Base-by-base conservation (phyloP, 441 rosid species). In the Populus hybrid region DNA sequence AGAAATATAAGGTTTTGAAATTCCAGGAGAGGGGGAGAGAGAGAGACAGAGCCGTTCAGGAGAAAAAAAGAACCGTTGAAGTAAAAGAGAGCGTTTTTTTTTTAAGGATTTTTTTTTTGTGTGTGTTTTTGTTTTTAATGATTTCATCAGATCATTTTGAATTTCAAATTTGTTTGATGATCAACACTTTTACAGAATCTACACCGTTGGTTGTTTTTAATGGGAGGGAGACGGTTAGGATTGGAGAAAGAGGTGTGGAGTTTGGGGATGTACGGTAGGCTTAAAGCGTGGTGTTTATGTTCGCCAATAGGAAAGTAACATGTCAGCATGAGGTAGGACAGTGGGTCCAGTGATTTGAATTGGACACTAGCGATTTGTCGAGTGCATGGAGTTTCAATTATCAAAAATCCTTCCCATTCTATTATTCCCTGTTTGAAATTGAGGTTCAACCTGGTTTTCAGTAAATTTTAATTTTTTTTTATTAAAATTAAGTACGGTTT, bases 1-100 rank as follows among this genome's bases (percentile, higher is more conserved):
- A 83, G 73, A 81, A 72, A 64, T 79, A 64, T 78, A 70, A 75
- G 88, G 73, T 73, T 70, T 50, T 10, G 80, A 72, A 73, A 40
- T 74, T 50, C 81, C 82, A 10, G 35, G 57, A 23, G 34, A 72
- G 40, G 68, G 73, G 75, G 76, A 59, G 24, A 24, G 24, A 0
- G 24, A 24, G 24, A 24, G 24, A 24, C 77, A 71, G 73, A 86
- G 85, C 84, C 85, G 91, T 82, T 89, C 74, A 75, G 38, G 82
- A 81, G 2, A 70, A 75, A 80, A 76, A 80, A 86, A 75, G 57
- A 89, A 85, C 90, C 92, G 92, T 89, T 86, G 28, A 21, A 63
- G 9, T 23, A 9, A n/a, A 38, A 74, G 19, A 74, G 77, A 75
- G 85, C 83, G 86, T 76, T 77, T 71, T 40, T 10, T 40, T 4